phyloP scores from a whole-genome alignment of 768 basidiomycete genomes.

The Mycena vitilis region DNA sequence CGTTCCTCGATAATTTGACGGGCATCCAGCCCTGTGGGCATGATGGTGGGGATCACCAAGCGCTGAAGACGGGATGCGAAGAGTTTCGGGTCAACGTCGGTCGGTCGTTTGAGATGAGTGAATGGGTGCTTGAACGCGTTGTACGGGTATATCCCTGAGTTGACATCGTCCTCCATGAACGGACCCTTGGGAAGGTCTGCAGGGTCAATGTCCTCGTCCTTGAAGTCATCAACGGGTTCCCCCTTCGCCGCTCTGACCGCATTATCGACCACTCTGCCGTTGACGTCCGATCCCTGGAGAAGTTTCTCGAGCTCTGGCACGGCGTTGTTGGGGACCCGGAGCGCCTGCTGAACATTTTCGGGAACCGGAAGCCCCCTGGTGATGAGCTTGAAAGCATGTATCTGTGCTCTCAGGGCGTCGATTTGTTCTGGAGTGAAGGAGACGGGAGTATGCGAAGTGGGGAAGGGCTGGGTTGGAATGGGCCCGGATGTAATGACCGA shows the following conservation, averaged over 20 bases:
- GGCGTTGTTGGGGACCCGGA: slow-evolving; percentile 71
- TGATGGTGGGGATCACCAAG: slow-evolving; percentile 87
- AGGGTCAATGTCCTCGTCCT: slow-evolving; percentile 66
- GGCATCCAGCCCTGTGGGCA: slow-evolving; percentile 93
- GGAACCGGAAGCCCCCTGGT: slow-evolving; percentile 74
- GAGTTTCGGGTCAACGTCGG: slow-evolving; percentile 68
- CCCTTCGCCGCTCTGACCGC: slow-evolving; percentile 69
- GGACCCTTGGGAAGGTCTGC: slow-evolving; percentile 78
- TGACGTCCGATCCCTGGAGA: slow-evolving; percentile 68
- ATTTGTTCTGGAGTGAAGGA: slow-evolving; percentile 85
- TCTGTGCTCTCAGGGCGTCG: slow-evolving; percentile 80
- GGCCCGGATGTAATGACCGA: slow-evolving; percentile 61
- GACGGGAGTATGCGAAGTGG: slow-evolving; percentile 76
- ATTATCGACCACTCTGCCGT: slow-evolving; percentile 75
- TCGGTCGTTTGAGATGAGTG: slow-evolving; percentile 76
- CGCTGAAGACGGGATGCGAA: slow-evolving; percentile 82
- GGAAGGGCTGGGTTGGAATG: slow-evolving; percentile 60
- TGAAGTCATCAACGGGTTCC: slow-evolving; percentile 61
- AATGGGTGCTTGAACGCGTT: slow-evolving; percentile 91
- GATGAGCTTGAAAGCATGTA: slow-evolving; percentile 83
- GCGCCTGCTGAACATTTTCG: slow-evolving; percentile 75
- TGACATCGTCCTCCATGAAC: slow-evolving; percentile 81
- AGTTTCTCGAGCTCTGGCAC: slow-evolving; percentile 74
- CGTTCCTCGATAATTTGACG: slow-evolving; percentile 92
- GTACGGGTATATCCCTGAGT: slow-evolving; percentile 90